Percentiles rank a stretch among this genome's conserved stretches.
Conservation (phyloP, 768 basidiomycete species). For the Lentinula lateritia region DNA sequence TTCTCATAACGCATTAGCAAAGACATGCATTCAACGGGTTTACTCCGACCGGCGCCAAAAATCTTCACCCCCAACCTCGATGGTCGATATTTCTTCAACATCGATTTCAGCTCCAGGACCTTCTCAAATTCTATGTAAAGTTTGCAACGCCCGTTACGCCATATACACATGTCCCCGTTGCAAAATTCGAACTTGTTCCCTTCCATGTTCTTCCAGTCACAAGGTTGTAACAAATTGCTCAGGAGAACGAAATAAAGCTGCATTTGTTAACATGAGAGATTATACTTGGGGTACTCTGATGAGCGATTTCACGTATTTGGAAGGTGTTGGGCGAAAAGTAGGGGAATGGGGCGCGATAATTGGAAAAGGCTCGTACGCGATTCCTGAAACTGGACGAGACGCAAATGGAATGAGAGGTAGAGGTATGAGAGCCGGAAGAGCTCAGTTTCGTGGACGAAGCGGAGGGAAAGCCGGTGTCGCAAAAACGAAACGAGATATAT, state of each 20-base stretch:
- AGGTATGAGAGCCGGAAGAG: conserved; percentile 14
- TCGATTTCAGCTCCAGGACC: background rate
- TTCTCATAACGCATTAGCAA: no score
- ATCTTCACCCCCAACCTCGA: conserved; percentile 1
- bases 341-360: conserved; percentile 71
- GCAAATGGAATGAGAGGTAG: conserved; percentile 11
- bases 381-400: conserved; percentile 11
- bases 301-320: conserved; percentile 84
- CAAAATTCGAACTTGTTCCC: conserved; percentile 64
- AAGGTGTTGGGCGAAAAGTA: conserved; percentile 75
- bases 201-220: conserved; percentile 63
- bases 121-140: conserved; percentile 32
- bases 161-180: conserved; percentile 84
- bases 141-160: conserved; percentile 41
- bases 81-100: background rate
- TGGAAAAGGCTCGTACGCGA: conserved; percentile 50
- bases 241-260: conserved; percentile 67
- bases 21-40: no score
- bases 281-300: conserved; percentile 87
- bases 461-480: conserved; percentile 10
- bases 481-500: conserved; percentile 56
- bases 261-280: conserved; percentile 75
- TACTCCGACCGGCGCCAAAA: background rate
- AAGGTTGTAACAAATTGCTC: conserved; percentile 58
- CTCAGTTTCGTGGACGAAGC: conserved; percentile 15